Conservation (phyloP, 441 rosid genomes). For the Corymbia citriodora region DNA sequence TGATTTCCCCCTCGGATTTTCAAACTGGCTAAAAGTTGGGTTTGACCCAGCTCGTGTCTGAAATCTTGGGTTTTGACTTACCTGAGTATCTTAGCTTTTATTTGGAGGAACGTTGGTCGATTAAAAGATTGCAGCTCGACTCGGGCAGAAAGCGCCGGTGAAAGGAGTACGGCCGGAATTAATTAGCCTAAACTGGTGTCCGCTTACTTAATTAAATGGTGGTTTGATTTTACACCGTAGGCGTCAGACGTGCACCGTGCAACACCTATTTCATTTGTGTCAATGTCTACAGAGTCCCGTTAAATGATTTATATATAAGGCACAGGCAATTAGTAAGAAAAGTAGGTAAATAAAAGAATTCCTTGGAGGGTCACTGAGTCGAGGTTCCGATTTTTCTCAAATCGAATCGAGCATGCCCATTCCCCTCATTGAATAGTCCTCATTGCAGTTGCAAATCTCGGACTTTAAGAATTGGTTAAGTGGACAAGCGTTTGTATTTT, state of each 20-base stretch:
- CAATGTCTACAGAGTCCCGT: not conserved
- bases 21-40: not conserved
- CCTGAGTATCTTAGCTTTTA: not conserved
- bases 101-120: not conserved
- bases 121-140: not conserved
- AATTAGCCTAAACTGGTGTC: not conserved
- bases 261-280: not conserved
- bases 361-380: rapidly evolving
- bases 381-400: not conserved
- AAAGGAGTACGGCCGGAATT: not conserved
- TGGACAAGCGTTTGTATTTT: not conserved
- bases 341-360: not conserved
- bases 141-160: not conserved
- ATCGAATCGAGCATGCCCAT: not conserved
- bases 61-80: not conserved
- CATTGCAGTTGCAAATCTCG: rapidly evolving
- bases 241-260: not conserved
- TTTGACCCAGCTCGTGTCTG: conserved; percentile 6
- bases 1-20: not conserved
- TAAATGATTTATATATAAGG: not conserved
- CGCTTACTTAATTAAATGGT: not conserved
- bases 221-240: not conserved
- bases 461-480: not conserved
- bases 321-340: not conserved
- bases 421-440: rapidly evolving